Conservation (phyloP, 805 yeast species). For the Monosporozyma aquatica region DNA sequence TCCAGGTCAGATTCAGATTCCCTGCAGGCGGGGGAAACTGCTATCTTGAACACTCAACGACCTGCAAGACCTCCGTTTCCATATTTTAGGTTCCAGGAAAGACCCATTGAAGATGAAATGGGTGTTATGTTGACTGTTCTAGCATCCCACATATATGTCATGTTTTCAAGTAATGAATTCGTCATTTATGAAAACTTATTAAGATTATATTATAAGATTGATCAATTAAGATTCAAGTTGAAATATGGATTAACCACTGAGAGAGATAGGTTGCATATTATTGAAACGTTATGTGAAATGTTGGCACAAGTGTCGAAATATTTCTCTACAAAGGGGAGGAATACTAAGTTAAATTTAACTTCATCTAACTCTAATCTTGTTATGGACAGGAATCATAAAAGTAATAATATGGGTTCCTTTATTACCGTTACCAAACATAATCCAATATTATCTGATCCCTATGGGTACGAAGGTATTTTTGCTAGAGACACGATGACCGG, state of each 20-base stretch:
- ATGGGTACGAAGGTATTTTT: conserved; percentile 60
- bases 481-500: conserved; percentile 57
- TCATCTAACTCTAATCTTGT: too few relatives aligned
- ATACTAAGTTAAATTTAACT: conserved; percentile 18
- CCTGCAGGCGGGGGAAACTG: conserved; percentile 7
- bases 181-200: conserved; percentile 49
- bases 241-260: conserved; percentile 42
- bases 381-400: too few relatives aligned
- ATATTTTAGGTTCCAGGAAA: conserved; percentile 35
- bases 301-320: conserved; percentile 54
- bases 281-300: conserved; percentile 42
- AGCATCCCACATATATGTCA: conserved; percentile 55
- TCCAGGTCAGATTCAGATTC: too few relatives aligned
- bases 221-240: conserved; percentile 48
- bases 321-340: conserved; percentile 38
- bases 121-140: conserved; percentile 48
- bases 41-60: conserved; percentile 13
- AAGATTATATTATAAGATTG: conserved; percentile 45
- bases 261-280: conserved; percentile 42
- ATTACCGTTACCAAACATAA: conserved; percentile 7
- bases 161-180: conserved; percentile 65
- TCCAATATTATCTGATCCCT: conserved; percentile 33
- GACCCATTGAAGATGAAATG: conserved; percentile 45
- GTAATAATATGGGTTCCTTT: background rate
- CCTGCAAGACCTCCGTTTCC: conserved; percentile 49